Base-by-base conservation (phyloP, 148 eudicot genomes). In the Gaultheria prostrata region DNA sequence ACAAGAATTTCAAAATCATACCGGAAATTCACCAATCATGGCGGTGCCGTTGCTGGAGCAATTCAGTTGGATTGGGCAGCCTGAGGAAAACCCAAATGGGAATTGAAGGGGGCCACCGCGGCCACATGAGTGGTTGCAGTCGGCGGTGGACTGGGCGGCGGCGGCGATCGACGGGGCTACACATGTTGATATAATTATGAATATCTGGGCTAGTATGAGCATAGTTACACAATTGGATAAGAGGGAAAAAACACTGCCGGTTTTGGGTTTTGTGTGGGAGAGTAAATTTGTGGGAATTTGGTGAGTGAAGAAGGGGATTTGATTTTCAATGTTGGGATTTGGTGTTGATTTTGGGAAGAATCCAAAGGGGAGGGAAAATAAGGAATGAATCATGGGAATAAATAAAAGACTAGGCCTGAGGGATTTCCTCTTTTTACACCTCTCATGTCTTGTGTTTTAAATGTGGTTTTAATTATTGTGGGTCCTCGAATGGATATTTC, bases 41-140 rank as follows among this genome's bases (percentile, higher is more conserved):
- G 79, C 74, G 51, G 83, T 83, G 77, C 82, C 88, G 50, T 82
- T 84, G 14, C 79, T 24, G 45, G 86, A 78, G 85, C 93, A 91
- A 67, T 86, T 88, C 33, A 91, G 88, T 7, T 39, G 91, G 84
- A 91, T 88, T 30, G 50, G 57, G 85, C 93, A 89, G 80, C 83
- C 87, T 35, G 88, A 10, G 53, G 93, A 89, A 85, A 91, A 91
- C 18, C 93, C 93, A 50, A 91, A 91, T 0, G 91, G 90, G 84
- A 54, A 91, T 1, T 84, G 88, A 53, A 89, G 43, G 0, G 33
- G 63, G 18, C 8, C 72, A 2, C 76, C 59, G 39, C 21, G n/a
- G 7, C 90, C 89, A 46, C 92, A 90, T 10, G 85, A 30, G 18
- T 24, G 86, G 76, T 81, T 65, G 70, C 89, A 88, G 1, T 30